Conservation (phyloP, 257 asterid species). For the Solanum piurae region DNA sequence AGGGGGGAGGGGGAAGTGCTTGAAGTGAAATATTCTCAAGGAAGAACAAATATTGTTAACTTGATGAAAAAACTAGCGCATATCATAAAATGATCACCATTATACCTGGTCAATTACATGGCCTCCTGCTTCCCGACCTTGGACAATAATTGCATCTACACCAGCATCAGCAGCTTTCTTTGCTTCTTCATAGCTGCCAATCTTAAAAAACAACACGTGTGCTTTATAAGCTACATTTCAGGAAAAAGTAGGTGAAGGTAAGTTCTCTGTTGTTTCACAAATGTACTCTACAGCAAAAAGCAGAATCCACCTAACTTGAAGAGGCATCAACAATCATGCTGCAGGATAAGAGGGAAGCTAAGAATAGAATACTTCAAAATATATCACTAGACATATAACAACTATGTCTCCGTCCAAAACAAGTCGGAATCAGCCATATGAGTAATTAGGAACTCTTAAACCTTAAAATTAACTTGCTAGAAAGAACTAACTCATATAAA, state of each 20-base stretch:
- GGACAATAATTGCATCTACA: conserved; percentile 82
- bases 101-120: conserved; percentile 82
- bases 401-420: neutral
- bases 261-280: neutral
- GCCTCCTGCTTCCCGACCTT: conserved; percentile 92
- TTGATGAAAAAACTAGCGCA: neutral
- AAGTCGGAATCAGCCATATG: neutral
- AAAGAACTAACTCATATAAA: neutral
- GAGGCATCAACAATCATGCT: neutral
- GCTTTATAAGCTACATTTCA: neutral
- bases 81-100: neutral
- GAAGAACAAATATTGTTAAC: neutral
- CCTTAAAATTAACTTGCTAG: neutral
- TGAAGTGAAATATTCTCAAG: neutral
- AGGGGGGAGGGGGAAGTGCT: neutral
- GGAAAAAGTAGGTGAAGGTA: neutral
- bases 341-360: neutral
- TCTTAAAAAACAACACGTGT: conserved; percentile 12
- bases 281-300: neutral
- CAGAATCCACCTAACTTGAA: neutral
- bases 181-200: conserved; percentile 80
- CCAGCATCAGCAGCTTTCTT: conserved; percentile 54
- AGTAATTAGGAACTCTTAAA: neutral
- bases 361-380: neutral
- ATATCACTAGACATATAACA: neutral